Conservation (phyloP, 495 filamentous ascomycete genomes). For the Talaromyces wortmannii region DNA sequence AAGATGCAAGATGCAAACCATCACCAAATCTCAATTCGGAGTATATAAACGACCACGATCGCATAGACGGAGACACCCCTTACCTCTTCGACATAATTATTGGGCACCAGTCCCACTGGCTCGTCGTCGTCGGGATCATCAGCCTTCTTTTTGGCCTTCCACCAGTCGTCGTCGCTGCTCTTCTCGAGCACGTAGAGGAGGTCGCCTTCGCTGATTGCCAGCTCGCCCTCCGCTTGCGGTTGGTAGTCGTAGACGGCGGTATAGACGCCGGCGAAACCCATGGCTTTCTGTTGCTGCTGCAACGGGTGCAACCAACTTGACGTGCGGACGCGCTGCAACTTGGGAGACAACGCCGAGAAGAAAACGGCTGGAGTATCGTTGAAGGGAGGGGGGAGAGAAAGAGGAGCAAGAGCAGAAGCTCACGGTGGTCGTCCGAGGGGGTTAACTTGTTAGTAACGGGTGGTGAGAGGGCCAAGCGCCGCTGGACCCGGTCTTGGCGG, state of each 20-base stretch:
- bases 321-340: background rate
- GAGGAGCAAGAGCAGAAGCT: background rate
- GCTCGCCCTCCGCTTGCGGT: slow-evolving; percentile 82
- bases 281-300: slow-evolving; percentile 11
- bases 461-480: background rate
- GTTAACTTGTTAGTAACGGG: background rate
- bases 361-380: background rate
- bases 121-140: slow-evolving; percentile 78
- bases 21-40: too few species aligned
- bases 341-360: background rate
- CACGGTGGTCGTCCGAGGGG: background rate
- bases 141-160: slow-evolving; percentile 97
- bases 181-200: slow-evolving; percentile 89
- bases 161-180: slow-evolving; percentile 88
- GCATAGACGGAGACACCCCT: slow-evolving; percentile 22
- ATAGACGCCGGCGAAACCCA: slow-evolving; percentile 87
- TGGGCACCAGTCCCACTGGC: slow-evolving; percentile 86
- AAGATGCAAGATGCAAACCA: background rate
- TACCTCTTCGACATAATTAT: slow-evolving; percentile 96
- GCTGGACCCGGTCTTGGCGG: background rate
- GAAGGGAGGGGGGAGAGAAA: background rate
- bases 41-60: background rate
- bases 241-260: slow-evolving; percentile 90
- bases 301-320: slow-evolving; percentile 1
- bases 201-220: slow-evolving; percentile 83